Evolutionary conservation across 768 basidiomycete species (phyloP).

Genomic region (Naganishia onofrii): DNA sequence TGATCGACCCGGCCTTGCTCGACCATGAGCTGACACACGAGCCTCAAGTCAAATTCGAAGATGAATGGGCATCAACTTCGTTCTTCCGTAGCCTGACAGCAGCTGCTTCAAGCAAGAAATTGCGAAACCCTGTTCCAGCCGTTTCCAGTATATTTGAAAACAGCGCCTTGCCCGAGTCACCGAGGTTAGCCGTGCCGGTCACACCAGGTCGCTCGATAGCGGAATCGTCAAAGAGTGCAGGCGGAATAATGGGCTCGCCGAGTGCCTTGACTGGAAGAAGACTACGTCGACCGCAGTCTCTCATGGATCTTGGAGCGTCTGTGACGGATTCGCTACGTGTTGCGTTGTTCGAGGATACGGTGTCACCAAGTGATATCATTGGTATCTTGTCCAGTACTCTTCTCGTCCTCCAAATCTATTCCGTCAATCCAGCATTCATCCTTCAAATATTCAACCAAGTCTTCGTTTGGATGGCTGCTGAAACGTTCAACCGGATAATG

Average conservation of each 20-base stretch:
- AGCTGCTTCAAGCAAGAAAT: constrained; percentile 43
- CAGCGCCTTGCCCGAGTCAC: not conserved
- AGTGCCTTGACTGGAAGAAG: not conserved
- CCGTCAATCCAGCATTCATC: constrained; percentile 79
- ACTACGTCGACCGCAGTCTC: constrained; percentile 4
- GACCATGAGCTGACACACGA: constrained; percentile 73
- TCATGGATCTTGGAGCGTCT: constrained; percentile 10
- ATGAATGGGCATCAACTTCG: constrained; percentile 66
- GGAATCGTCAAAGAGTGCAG: not conserved
- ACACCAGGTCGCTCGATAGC: not conserved
- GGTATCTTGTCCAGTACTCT: constrained; percentile 81
- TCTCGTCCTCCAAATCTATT: constrained; percentile 74
- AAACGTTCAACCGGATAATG: constrained; percentile 56
- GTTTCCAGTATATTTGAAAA: constrained; percentile 18
- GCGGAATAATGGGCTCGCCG: not conserved
- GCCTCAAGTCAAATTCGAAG: constrained; percentile 84
- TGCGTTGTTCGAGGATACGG: constrained; percentile 1
- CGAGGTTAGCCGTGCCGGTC: not conserved
- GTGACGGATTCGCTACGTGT: not conserved
- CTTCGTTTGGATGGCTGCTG: constrained; percentile 95
- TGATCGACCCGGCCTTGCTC: constrained; percentile 77
- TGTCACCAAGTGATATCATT: constrained; percentile 61
- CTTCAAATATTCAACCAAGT: constrained; percentile 94
- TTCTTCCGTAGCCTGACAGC: constrained; percentile 53
- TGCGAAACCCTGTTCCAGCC: constrained; percentile 6